These are phyloP conservation scores for Leucosporidium scottii DNA, from an alignment of 768 basidiomycete species.

Conservation along the genomic window DNA sequence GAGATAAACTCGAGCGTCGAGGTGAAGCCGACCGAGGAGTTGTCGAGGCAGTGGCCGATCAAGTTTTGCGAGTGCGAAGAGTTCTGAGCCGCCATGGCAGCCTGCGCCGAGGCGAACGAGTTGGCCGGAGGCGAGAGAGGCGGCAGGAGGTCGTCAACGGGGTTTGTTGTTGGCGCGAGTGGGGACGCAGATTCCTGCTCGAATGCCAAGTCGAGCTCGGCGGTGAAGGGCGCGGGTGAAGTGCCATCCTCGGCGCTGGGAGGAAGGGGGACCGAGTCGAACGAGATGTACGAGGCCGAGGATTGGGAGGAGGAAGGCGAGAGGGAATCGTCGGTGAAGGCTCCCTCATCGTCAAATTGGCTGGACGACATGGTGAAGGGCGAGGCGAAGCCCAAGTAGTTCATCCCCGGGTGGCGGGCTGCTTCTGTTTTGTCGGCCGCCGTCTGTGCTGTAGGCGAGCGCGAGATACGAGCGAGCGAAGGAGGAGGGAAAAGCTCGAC, in stretches of 20 bases:
- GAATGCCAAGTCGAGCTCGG: no score
- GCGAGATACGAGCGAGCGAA: no score
- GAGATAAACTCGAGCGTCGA: constrained; percentile 67
- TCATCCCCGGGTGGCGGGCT: constrained; percentile 4
- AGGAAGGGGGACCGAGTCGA: no score
- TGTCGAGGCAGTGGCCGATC: constrained; percentile 71
- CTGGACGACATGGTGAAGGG: constrained; percentile 20
- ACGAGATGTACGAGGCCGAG: constrained; percentile 6
- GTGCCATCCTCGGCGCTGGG: background rate
- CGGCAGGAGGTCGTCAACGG: background rate
- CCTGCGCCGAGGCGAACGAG: constrained; percentile 31
- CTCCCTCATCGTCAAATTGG: background rate
- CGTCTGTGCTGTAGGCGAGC: no score
- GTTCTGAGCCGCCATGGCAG: constrained; percentile 33
- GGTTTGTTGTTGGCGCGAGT: background rate
- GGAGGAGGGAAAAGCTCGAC: no score
- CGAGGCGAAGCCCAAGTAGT: constrained; percentile 15
- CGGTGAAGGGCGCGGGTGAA: no score
- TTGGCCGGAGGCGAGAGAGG: constrained; percentile 16
- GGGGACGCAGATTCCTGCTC: no score
- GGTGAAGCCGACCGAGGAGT: constrained; percentile 32
- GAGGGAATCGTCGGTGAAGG: constrained; percentile 7
- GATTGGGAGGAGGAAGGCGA: constrained; percentile 18
- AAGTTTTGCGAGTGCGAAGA: constrained; percentile 40
- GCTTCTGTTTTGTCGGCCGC: no score